phyloP scores from a whole-genome alignment of 805 yeast genomes.

The Pichia paraexigua region DNA sequence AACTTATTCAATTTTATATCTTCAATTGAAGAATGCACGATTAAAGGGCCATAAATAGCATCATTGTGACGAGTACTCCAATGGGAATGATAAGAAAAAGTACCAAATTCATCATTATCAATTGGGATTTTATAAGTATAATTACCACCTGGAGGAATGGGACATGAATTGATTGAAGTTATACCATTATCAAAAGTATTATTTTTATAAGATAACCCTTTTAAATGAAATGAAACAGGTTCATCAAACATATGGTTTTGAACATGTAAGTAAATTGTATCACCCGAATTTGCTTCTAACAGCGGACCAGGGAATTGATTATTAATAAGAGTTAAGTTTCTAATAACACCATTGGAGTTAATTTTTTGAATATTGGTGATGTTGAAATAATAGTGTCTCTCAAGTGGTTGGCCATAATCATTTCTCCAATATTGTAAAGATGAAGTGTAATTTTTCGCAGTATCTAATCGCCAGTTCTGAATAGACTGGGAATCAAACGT shows the following conservation, averaged over 20 bases:
- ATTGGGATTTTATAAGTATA: slow-evolving; percentile 15
- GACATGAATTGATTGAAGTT: slow-evolving; percentile 15
- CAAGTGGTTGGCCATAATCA: slow-evolving; percentile 6
- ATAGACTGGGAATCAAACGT: too few relatives aligned
- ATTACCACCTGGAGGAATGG: slow-evolving; percentile 13
- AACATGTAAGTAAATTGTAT: slow-evolving; percentile 15
- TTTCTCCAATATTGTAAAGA: slow-evolving; percentile 9
- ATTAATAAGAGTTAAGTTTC: slow-evolving; percentile 17
- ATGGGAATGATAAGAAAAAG: slow-evolving; percentile 22
- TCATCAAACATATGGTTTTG: slow-evolving; percentile 11
- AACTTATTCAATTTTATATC: slow-evolving; percentile 19
- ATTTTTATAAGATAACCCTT: slow-evolving; percentile 17
- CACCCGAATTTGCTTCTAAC: slow-evolving; percentile 17
- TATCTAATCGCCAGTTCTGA: slow-evolving; percentile 14
- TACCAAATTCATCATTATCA: slow-evolving; percentile 15
- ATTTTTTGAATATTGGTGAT: slow-evolving; percentile 4
- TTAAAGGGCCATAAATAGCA: slow-evolving; percentile 19
- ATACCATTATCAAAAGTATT: slow-evolving; percentile 14
- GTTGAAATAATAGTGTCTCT: slow-evolving; percentile 13
- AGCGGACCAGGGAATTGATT: slow-evolving; percentile 19
- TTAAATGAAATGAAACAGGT: slow-evolving; percentile 18
- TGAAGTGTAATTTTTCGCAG: slow-evolving; percentile 11
- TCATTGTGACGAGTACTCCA: slow-evolving; percentile 18
- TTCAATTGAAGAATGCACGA: slow-evolving; percentile 15
- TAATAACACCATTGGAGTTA: slow-evolving; percentile 7